Conservation (phyloP, 139 green algal species). For the Chlamydomonas applanata region DNA sequence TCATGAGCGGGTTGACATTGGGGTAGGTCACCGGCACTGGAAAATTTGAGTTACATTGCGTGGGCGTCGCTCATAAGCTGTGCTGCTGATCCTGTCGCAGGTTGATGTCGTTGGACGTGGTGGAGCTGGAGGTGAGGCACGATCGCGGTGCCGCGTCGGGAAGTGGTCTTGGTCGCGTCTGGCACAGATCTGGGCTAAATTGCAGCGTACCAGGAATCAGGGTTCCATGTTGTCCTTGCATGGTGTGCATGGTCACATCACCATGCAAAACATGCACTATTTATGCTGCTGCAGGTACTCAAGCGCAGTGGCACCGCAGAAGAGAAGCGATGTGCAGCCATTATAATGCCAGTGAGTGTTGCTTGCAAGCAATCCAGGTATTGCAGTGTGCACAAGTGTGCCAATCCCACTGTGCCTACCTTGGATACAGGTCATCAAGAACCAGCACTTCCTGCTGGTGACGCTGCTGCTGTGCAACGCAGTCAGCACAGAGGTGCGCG, state of each 20-base stretch:
- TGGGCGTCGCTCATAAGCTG: too few relatives aligned
- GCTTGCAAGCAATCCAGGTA: too few relatives aligned
- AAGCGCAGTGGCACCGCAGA: slow-evolving; percentile 52
- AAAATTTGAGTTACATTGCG: too few relatives aligned
- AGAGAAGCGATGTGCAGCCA: slow-evolving; percentile 34
- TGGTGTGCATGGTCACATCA: slow-evolving; percentile 5
- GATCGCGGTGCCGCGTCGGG: too few relatives aligned
- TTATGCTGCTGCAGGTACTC: slow-evolving; percentile 50
- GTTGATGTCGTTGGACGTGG: slow-evolving; percentile 62
- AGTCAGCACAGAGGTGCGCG: slow-evolving; percentile 44
- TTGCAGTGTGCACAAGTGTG: too few relatives aligned
- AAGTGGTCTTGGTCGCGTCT: too few relatives aligned
- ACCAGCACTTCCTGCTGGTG: slow-evolving; percentile 65
- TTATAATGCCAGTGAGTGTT: slow-evolving; percentile 29
- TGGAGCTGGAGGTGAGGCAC: slow-evolving; percentile 72
- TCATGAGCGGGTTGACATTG: slow-evolving; percentile 74
- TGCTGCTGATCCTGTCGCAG: too few relatives aligned
- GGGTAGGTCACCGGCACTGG: slow-evolving; percentile 36
- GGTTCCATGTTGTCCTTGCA: too few relatives aligned
- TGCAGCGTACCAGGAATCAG: too few relatives aligned
- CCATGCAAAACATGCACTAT: background rate
- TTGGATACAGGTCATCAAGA: slow-evolving; percentile 38
- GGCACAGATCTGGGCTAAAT: too few relatives aligned
- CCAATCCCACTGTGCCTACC: background rate
- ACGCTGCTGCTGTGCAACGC: slow-evolving; percentile 77